These are phyloP conservation scores for Penicillium arizonense DNA, from an alignment of 495 filamentous ascomycete species.

Conservation along the genomic window DNA sequence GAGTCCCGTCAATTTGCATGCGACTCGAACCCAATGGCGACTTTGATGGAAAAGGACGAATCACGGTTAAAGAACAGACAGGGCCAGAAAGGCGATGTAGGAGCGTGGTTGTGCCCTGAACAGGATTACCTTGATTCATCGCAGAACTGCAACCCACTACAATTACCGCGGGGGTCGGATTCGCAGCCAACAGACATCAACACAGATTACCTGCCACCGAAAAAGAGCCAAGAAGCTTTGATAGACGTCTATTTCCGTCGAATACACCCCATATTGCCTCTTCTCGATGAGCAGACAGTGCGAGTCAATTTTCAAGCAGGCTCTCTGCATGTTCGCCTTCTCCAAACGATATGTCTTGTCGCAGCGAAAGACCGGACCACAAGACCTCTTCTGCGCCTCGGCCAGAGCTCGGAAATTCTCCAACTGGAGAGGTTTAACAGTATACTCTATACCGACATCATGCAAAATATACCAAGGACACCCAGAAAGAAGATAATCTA, in stretches of 20 bases:
- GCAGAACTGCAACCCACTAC: background rate
- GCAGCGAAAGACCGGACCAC: slow-evolving; percentile 33
- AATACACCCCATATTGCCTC: slow-evolving; percentile 24
- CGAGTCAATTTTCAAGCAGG: slow-evolving; percentile 17
- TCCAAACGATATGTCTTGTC: slow-evolving; percentile 34
- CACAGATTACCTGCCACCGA: slow-evolving; percentile 11
- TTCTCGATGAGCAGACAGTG: slow-evolving; percentile 26
- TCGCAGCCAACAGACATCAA: background rate
- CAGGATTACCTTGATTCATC: slow-evolving; percentile 1
- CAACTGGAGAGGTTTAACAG: slow-evolving; percentile 23
- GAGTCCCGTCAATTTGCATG: slow-evolving; percentile 17
- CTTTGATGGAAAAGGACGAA: slow-evolving; percentile 13
- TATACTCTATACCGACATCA: slow-evolving; percentile 19
- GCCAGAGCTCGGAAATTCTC: slow-evolving; percentile 5
- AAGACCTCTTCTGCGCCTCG: slow-evolving; percentile 21
- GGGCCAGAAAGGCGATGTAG: slow-evolving; percentile 18
- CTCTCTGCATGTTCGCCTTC: slow-evolving; percentile 16
- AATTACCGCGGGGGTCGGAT: too few species aligned
- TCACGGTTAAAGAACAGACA: slow-evolving; percentile 15
- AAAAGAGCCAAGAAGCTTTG: slow-evolving; percentile 15
- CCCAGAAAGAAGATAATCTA: slow-evolving; percentile 20
- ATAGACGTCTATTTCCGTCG: slow-evolving; percentile 24
- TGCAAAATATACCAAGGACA: slow-evolving; percentile 20
- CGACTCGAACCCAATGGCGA: slow-evolving; percentile 23
- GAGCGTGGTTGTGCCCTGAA: slow-evolving; percentile 17